phyloP scores from a whole-genome alignment of 257 asterid genomes.

The Solanum peruvianum region DNA sequence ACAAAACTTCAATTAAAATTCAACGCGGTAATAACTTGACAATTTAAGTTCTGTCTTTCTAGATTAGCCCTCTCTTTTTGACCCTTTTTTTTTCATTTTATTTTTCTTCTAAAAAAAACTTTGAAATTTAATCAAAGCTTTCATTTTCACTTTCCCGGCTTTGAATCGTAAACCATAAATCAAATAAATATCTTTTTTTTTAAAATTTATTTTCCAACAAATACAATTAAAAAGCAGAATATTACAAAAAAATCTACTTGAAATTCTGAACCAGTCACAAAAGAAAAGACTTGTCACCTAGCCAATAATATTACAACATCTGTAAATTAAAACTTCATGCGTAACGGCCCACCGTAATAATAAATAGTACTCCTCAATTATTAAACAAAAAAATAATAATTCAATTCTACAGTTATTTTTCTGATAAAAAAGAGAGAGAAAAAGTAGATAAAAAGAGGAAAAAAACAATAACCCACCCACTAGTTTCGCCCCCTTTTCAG shows the following conservation, averaged over 20 bases:
- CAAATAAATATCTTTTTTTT: neutral
- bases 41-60: constrained; percentile 7
- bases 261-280: constrained; percentile 5
- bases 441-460: neutral
- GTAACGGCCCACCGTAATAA: constrained; percentile 41
- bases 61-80: neutral
- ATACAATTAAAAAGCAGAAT: neutral
- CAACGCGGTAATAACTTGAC: neutral
- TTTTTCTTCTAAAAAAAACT: neutral
- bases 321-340: constrained; percentile 26
- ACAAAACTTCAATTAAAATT: neutral
- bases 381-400: neutral
- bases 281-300: neutral
- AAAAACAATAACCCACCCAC: constrained; percentile 50
- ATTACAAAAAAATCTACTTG: neutral
- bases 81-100: neutral
- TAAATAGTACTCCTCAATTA: neutral
- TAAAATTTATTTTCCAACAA: neutral
- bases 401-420: neutral
- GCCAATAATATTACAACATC: neutral
- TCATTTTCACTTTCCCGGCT: neutral
- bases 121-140: neutral
- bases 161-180: constrained; percentile 18
- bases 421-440: neutral
- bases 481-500: constrained; percentile 75